Evolutionary conservation across 1,139 yeast species (phyloP).

Genomic region (Lodderomyces jiufengensis): DNA sequence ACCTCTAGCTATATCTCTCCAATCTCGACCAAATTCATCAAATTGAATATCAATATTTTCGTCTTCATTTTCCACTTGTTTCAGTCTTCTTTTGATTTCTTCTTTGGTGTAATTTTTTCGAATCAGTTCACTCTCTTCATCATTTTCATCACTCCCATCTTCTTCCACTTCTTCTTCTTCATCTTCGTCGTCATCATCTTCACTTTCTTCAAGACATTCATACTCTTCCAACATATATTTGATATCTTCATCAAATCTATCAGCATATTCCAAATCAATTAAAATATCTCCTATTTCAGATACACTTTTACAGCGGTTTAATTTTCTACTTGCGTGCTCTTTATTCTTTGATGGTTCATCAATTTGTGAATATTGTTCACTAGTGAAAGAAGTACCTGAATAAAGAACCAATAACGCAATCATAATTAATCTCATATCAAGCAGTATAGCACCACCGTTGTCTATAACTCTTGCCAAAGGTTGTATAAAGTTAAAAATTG

Average conservation of each 20-base stretch:
- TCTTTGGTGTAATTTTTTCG: neutral
- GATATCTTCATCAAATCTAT: constrained; percentile 70
- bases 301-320: constrained; percentile 22
- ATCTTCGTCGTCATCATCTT: constrained; percentile 25
- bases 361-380: constrained; percentile 15
- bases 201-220: neutral
- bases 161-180: constrained; percentile 24
- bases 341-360: constrained; percentile 12
- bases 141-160: constrained; percentile 12
- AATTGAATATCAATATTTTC: constrained; percentile 34
- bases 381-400: constrained; percentile 22
- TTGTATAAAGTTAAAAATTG: constrained; percentile 53
- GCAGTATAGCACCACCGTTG: constrained; percentile 53
- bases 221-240: constrained; percentile 67
- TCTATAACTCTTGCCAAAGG: constrained; percentile 58
- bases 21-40: constrained; percentile 59
- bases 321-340: constrained; percentile 19
- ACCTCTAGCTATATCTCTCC: constrained; percentile 68
- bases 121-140: neutral
- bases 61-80: neutral
- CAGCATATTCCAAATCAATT: constrained; percentile 59
- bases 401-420: constrained; percentile 27
- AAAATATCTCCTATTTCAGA: constrained; percentile 51
- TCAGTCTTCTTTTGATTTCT: no score
- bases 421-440: constrained; percentile 46